Base-by-base conservation (phyloP, 495 filamentous ascomycete species). In the Endocarpon pusillum region DNA sequence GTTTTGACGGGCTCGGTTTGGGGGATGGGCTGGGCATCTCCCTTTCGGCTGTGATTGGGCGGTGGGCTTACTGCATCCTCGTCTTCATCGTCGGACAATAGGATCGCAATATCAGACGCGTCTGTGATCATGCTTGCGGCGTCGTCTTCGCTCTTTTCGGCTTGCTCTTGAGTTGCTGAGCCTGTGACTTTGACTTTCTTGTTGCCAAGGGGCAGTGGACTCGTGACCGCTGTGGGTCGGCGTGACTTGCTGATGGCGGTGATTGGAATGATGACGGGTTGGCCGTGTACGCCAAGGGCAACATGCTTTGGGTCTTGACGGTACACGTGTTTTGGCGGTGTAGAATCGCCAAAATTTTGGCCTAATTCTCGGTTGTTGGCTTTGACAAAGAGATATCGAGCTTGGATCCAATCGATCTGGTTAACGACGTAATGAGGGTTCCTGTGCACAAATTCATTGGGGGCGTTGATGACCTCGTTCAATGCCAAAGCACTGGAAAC, bases 331-430 rank as follows among this genome's bases (percentile, higher is more conserved):
- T 40, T 33, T 4, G 59, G 59, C 11, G 41, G 41, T 16, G 22
- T 42, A 21, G 55, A 51, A 25, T 34, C 25, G 14, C n/a, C 18
- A 30, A 34, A 26, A 27, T 33, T 21, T 6, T 36, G 20, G 17
- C 19, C 9, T 15, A 32, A 19, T 18, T 28, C 18, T 31, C 31
- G 18, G 21, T n/a, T 22, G 1, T 31, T 26, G 18, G 39, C 28
- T 43, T 63, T 42, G 34, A 91, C 72, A 42, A 94, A 85, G 2
- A 96, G 61, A 52, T 92, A 96, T 37, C 87, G 66, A 16, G 81
- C 79, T 46, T 93, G 86, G 38, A 91, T 86, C 87, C 87, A 96
- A 41, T 91, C 78, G 10, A 78, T 55, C 21, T 82, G 63, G 3
- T 64, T 49, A 2, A 96, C 76, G 11, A 94, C 87, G 21, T 78